Evolutionary conservation across 2,329 filamentous ascomycete species (phyloP).

Genomic region (Penicillium sp.): DNA sequence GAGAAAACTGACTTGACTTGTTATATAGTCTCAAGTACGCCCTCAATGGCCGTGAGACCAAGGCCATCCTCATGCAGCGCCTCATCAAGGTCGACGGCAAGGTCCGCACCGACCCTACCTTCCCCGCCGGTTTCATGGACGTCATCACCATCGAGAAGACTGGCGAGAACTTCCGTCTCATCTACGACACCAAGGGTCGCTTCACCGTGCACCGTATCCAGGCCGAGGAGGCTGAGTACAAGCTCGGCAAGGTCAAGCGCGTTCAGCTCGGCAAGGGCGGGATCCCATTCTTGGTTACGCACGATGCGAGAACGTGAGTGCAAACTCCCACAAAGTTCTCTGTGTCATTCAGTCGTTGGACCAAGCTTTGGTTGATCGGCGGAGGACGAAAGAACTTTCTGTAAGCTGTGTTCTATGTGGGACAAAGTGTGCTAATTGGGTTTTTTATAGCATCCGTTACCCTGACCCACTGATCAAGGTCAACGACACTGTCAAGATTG

Average conservation of each 20-base stretch:
- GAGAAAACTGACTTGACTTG: slow-evolving; percentile 15
- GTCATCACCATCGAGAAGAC: slow-evolving; percentile 99
- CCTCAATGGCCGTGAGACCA: slow-evolving; percentile 96
- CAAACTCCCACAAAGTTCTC: slow-evolving; percentile 54
- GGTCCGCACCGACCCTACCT: slow-evolving; percentile 97
- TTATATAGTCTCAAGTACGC: slow-evolving; percentile 94
- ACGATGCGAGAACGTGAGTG: slow-evolving; percentile 99
- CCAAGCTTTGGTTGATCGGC: slow-evolving; percentile 83
- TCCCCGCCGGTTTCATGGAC: slow-evolving; percentile 98
- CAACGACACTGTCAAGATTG: slow-evolving; percentile 99
- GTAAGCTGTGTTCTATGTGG: slow-evolving; percentile 25
- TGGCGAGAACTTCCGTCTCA: slow-evolving; percentile 98
- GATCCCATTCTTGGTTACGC: slow-evolving; percentile 99
- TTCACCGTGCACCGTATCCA: slow-evolving; percentile 99
- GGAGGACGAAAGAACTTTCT: slow-evolving; percentile 30
- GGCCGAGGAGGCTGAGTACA: slow-evolving; percentile 98
- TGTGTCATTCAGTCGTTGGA: slow-evolving; percentile 99
- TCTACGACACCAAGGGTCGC: slow-evolving; percentile 99
- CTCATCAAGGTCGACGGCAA: slow-evolving; percentile 99
- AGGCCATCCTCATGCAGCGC: slow-evolving; percentile 98
- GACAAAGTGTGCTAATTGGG: slow-evolving; percentile 31
- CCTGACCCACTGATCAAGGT: slow-evolving; percentile 98
- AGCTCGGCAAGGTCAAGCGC: slow-evolving; percentile 99
- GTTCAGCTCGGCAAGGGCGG: slow-evolving; percentile 98
- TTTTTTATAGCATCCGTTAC: slow-evolving; percentile 81